phyloP scores from a whole-genome alignment of 495 filamentous ascomycete genomes.

The Penicillium parvum region DNA sequence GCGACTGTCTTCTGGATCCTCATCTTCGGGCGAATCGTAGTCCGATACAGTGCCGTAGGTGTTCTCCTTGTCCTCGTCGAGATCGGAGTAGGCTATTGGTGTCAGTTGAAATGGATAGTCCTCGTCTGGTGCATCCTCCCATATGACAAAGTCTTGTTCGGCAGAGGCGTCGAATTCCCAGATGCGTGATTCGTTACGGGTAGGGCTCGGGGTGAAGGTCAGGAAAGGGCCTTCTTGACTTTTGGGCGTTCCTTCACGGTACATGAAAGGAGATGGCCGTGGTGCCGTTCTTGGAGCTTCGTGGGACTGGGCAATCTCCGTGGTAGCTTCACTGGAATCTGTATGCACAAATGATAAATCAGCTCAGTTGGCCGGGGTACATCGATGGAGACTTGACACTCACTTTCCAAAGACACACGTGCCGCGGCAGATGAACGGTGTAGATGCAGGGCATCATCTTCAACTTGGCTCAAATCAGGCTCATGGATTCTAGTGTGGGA shows the following conservation, averaged over 20 bases:
- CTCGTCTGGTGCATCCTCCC: neutral
- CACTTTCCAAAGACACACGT: neutral
- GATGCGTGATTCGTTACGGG: neutral
- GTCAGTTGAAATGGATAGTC: neutral
- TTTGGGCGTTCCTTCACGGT: neutral
- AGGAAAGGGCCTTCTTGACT: neutral
- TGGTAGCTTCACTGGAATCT: neutral
- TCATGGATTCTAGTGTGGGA: neutral
- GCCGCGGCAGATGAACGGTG: neutral
- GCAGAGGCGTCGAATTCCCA: neutral
- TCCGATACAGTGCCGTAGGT: neutral
- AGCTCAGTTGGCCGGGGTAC: neutral
- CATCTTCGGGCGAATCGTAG: conserved; percentile 5
- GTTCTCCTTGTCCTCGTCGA: conserved; percentile 18
- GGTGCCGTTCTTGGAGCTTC: neutral
- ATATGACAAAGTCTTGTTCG: neutral
- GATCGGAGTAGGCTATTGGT: neutral
- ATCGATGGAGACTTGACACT: neutral
- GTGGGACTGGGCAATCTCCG: neutral
- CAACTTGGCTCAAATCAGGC: neutral
- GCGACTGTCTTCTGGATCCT: neutral
- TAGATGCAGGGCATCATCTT: neutral
- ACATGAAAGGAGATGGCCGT: too few relatives aligned
- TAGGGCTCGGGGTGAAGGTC: neutral
- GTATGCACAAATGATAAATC: neutral